Base-by-base conservation (phyloP, 202 grass and related monocot species). In the Saccharum hybrid region DNA sequence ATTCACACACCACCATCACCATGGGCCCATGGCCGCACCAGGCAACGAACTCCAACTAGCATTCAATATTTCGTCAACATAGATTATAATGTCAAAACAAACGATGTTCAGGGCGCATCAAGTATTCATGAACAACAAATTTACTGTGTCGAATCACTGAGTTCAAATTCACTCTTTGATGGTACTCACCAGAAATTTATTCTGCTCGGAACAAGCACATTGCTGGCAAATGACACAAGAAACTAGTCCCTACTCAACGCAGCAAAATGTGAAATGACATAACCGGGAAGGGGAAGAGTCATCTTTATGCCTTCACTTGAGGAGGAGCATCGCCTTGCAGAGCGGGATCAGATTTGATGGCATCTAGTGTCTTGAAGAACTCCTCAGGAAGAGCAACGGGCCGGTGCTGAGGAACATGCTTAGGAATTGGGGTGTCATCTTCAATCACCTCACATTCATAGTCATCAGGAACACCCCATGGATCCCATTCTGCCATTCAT, bases 381-480 rank as follows among this genome's bases (percentile, higher is more conserved):
- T 96, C 89, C 76, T 99, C 91, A 33, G 96, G 96, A 66, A 99
- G 89, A 1, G 75, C 83, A 66, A 83, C 91, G 18, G 91, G 91
- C 45, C 83, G 86, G 82, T 99, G 96, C 66, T 94, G 93, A 7
- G 96, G 96, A 67, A 99, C 89, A 69, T 99, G 96, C 71, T 96
- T 94, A 16, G 96, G 96, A 75, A 96, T 99, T 34, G 89, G 93
- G 8, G 91, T 90, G 69, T 99, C 82, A 37, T 99, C 96, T 94
- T 91, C 93, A 59, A 96, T 96, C 60, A 99, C 81, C 74, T 99
- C 91, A 2, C 96, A 99, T 86, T 99, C 86, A 8, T 96, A 96
- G 65, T 96, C 91, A 38, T 94, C 93, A 84, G 96, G 93, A 85
- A 96, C 91, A 81, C 96, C 96, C 96, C 96, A 99, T 42, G 93